A percentile compares a stretch with the other conserved stretches of the same genome.
These are phyloP conservation scores for Gloeophyllum trabeum DNA, from an alignment of 768 basidiomycete genomes.

Conservation along the genomic window DNA sequence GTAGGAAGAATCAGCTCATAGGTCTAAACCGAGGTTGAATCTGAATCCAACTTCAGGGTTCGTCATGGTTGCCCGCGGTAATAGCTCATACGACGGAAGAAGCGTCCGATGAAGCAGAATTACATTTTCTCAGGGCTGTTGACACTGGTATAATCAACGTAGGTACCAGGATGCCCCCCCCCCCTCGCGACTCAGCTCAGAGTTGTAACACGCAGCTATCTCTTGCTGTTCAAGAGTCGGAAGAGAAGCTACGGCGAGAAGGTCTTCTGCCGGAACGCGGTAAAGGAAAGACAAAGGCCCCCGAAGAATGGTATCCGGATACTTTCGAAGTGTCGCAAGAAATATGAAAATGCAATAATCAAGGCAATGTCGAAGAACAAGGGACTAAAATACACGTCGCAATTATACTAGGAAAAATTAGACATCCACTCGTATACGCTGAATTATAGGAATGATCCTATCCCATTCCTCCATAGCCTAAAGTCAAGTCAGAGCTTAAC, in stretches of 20 bases:
- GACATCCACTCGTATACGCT: constrained; percentile 89
- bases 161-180: constrained; percentile 11
- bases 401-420: constrained; percentile 20
- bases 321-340: not conserved
- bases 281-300: not conserved
- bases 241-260: constrained; percentile 37
- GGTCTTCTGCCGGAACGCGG: constrained; percentile 6
- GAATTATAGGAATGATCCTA: constrained; percentile 83
- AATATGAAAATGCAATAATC: not conserved
- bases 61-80: constrained; percentile 74
- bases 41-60: constrained; percentile 74
- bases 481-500: constrained; percentile 1
- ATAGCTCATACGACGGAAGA: constrained; percentile 59
- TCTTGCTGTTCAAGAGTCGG: constrained; percentile 72
- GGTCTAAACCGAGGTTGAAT: not conserved
- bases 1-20: constrained; percentile 11
- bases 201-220: constrained; percentile 65
- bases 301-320: not conserved
- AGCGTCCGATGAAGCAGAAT: constrained; percentile 50
- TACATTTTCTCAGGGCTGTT: constrained; percentile 69
- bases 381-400: not conserved
- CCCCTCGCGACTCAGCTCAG: not conserved
- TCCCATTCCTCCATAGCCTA: constrained; percentile 98
- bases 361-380: not conserved
- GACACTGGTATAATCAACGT: constrained; percentile 81